Percentiles rank a stretch among this genome's conserved stretches.
phyloP scores from a whole-genome alignment of 1,284 basidiomycete species.

The Fomitopsis schrenkii region DNA sequence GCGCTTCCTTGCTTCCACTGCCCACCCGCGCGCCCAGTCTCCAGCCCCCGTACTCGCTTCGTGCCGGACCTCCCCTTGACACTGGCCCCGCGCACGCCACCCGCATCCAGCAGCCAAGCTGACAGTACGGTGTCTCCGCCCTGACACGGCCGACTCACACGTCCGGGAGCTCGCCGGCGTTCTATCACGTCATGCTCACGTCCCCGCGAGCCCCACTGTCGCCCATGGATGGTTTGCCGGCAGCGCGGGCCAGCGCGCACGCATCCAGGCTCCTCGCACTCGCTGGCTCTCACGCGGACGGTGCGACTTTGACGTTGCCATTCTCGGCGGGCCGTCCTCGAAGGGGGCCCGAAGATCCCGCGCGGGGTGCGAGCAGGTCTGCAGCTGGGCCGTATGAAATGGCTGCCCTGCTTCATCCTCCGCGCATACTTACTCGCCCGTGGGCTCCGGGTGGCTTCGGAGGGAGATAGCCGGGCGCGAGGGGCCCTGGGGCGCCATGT shows the following conservation, averaged over 20 bases:
- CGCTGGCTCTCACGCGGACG: slow-evolving; percentile 3
- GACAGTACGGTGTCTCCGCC: neutral
- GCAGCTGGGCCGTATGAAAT: neutral
- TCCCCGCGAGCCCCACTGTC: neutral
- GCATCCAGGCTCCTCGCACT: neutral
- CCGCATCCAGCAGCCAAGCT: neutral
- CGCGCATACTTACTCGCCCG: neutral
- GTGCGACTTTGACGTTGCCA: slow-evolving; percentile 2
- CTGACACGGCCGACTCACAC: slow-evolving; percentile 4
- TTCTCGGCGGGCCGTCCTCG: neutral
- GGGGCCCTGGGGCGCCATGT: neutral
- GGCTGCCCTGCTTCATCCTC: neutral
- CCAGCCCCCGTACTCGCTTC: neutral
- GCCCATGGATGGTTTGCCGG: neutral
- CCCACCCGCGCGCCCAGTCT: neutral
- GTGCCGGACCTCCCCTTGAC: neutral
- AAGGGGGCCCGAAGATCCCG: slow-evolving; percentile 8
- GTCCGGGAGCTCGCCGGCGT: neutral
- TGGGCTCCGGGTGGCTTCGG: neutral
- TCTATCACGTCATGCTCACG: slow-evolving; percentile 9
- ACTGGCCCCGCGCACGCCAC: neutral
- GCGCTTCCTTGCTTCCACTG: neutral
- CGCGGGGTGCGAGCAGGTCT: slow-evolving; percentile 1
- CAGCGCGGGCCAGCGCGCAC: neutral
- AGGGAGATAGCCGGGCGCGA: neutral